These are phyloP conservation scores for Asterella californica DNA, from an alignment of 225 moss, liverwort and hornwort genomes.

Conservation along the genomic window DNA sequence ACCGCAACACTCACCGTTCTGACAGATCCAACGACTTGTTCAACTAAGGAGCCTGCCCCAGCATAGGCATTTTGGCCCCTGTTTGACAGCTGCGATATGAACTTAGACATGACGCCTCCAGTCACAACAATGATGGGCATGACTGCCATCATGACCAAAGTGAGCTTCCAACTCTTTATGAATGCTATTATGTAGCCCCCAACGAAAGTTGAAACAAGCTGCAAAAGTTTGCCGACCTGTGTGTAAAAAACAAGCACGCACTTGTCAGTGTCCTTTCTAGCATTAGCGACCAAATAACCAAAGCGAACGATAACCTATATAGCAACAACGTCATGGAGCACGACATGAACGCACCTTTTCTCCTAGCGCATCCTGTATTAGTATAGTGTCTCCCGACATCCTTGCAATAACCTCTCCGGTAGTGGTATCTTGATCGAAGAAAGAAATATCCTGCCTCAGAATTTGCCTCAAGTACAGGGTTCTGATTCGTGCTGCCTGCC, in stretches of 20 bases:
- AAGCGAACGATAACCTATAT: neutral
- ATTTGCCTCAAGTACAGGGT: conserved; percentile 65
- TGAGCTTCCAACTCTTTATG: conserved; percentile 69
- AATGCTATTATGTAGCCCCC: conserved; percentile 76
- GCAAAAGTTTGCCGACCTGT: conserved; percentile 78
- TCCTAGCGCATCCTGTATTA: conserved; percentile 81
- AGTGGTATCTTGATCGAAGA: conserved; percentile 80
- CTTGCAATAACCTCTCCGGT: conserved; percentile 89
- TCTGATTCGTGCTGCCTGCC: conserved; percentile 88
- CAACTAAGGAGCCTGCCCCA: conserved; percentile 72
- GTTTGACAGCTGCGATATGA: conserved; percentile 44
- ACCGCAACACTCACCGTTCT: conserved; percentile 59
- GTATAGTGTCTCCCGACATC: conserved; percentile 85
- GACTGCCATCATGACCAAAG: conserved; percentile 63
- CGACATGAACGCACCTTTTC: conserved; percentile 59
- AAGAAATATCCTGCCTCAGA: conserved; percentile 77
- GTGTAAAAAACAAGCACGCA: conserved; percentile 18
- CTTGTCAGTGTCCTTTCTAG: neutral
- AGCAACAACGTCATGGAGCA: neutral
- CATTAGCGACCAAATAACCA: neutral
- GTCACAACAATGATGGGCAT: conserved; percentile 56
- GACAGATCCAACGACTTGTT: conserved; percentile 81
- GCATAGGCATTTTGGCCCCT: conserved; percentile 67
- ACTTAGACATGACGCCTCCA: conserved; percentile 49
- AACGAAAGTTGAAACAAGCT: conserved; percentile 50